Percentiles rank a stretch among this genome's conserved stretches.
phyloP scores from a whole-genome alignment of 352 stramenopile genomes.

The Phytophthora megakarya region DNA sequence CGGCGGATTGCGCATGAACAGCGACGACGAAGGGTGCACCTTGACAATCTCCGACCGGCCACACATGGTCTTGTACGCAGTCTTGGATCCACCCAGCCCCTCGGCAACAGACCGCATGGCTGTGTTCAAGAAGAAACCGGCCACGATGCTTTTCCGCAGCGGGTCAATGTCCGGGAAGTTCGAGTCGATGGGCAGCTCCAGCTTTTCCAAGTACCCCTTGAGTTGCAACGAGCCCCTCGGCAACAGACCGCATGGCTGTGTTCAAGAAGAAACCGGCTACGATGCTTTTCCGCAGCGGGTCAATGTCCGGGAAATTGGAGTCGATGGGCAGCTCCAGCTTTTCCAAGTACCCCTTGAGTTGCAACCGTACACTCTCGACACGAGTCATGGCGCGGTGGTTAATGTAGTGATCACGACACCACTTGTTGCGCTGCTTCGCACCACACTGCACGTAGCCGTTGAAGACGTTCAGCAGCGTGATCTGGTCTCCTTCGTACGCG shows the following conservation, averaged over 20 bases:
- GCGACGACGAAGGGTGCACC: slow-evolving; percentile 87
- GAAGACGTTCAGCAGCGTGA: slow-evolving; percentile 86
- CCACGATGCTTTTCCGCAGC: slow-evolving; percentile 88
- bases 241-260: slow-evolving; percentile 87
- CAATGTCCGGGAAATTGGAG: slow-evolving; percentile 77
- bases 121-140: slow-evolving; percentile 89
- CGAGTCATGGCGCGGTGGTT: slow-evolving; percentile 83
- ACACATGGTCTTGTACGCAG: slow-evolving; percentile 87
- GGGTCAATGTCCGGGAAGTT: slow-evolving; percentile 80
- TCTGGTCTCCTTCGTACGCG: slow-evolving; percentile 84
- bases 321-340: slow-evolving; percentile 70
- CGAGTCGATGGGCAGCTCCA: slow-evolving; percentile 69
- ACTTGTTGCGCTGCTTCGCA: slow-evolving; percentile 84
- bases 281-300: slow-evolving; percentile 88
- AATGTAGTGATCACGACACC: slow-evolving; percentile 88
- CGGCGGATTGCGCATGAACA: slow-evolving; percentile 89
- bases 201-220: slow-evolving; percentile 71
- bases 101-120: slow-evolving; percentile 85
- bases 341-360: slow-evolving; percentile 74
- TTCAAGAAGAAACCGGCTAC: slow-evolving; percentile 90
- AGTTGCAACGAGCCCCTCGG: too few species aligned
- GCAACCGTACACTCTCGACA: slow-evolving; percentile 81
- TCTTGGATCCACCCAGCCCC: slow-evolving; percentile 72
- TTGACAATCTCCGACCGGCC: slow-evolving; percentile 84
- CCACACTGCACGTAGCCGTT: slow-evolving; percentile 76